Percentiles rank a stretch among this genome's conserved stretches.
Evolutionary conservation across 768 basidiomycete genomes (phyloP).

Genomic region (Lyophyllum atratum): DNA sequence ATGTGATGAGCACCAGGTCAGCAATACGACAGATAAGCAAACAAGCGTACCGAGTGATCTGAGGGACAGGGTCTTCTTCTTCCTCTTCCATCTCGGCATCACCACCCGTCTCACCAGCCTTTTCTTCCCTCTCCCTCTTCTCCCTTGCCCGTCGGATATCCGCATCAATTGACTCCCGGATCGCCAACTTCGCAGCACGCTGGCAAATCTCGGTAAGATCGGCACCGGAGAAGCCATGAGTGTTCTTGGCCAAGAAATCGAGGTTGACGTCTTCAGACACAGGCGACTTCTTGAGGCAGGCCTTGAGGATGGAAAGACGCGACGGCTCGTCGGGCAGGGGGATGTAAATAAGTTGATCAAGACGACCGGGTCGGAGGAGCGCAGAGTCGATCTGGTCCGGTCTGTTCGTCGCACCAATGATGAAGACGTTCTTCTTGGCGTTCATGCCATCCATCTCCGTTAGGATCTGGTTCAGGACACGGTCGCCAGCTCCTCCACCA

Average conservation of each 20-base stretch:
- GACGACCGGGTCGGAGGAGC: constrained; percentile 93
- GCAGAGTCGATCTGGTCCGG: constrained; percentile 96
- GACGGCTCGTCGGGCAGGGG: constrained; percentile 95
- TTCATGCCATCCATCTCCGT: constrained; percentile 99
- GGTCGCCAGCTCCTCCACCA: constrained; percentile 95
- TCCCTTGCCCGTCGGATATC: constrained; percentile 84
- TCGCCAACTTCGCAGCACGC: constrained; percentile 95
- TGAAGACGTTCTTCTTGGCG: constrained; percentile 98
- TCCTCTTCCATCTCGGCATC: constrained; percentile 75
- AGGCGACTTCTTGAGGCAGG: constrained; percentile 90
- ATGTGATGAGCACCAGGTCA: constrained; percentile 11
- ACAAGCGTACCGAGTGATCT: constrained; percentile 68
- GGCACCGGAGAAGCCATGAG: constrained; percentile 98
- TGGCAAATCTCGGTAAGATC: constrained; percentile 99
- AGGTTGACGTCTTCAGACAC: constrained; percentile 83
- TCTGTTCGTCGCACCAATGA: constrained; percentile 95
- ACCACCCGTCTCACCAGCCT: constrained; percentile 46
- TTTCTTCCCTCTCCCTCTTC: constrained; percentile 79
- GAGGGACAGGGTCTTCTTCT: constrained; percentile 88
- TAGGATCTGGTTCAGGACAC: constrained; percentile 95
- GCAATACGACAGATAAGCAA: background rate
- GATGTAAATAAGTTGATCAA: constrained; percentile 99
- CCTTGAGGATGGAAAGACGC: constrained; percentile 88
- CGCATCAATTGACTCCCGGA: constrained; percentile 91
- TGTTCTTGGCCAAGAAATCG: constrained; percentile 82